Base-by-base conservation (phyloP, 2,329 filamentous ascomycete species). In the Fusarium nygamai region DNA sequence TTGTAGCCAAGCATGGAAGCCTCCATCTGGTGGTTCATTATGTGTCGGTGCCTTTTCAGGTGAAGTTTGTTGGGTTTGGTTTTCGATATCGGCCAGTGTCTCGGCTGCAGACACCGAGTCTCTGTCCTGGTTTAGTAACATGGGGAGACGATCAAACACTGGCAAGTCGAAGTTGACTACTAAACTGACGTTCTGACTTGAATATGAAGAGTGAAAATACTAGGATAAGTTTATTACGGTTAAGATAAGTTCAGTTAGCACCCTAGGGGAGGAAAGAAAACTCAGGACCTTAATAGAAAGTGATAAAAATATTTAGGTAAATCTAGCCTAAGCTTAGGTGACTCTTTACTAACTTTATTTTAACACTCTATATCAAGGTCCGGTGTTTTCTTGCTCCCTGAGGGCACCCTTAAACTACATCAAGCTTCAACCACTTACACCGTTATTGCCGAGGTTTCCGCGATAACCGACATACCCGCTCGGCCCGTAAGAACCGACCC, bases 1-100 rank as follows among this genome's bases (percentile, higher is more conserved):
- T 54, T 83, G 82, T 2, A 76, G 70, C 82, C 81, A 84, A 10
- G 75, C 76, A 13, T 75, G 75, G 20, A 58, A 36, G 10, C 76
- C 75, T 11, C 75, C 72, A 11, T 78, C 76, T 10, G 76, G 73
- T 24, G 73, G 67, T 12, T 63, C 27, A 6, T 67, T 16, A 0
- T 46, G 4, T 6, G 61, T 24, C 5, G 41, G n/a, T 34, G 10
- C 5, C 31, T 46, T 43, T 58, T 54, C 47, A 19, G 31, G 19
- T 6, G 8, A 3, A 1, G 43, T 39, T 33, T 56, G 36, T 43
- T 48, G 64, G 8, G 2, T 12, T 34, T 59, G 61, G 33, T 11
- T 27, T 29, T 76, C 73, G 3, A 69, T 20, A 27, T 74, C 71
- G 19, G 60, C 34, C 9, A 70, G 61, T 31, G 41, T 63, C 3